Evolutionary conservation across 306 rosid species (phyloP).

Genomic region (Fragaria iinumae): DNA sequence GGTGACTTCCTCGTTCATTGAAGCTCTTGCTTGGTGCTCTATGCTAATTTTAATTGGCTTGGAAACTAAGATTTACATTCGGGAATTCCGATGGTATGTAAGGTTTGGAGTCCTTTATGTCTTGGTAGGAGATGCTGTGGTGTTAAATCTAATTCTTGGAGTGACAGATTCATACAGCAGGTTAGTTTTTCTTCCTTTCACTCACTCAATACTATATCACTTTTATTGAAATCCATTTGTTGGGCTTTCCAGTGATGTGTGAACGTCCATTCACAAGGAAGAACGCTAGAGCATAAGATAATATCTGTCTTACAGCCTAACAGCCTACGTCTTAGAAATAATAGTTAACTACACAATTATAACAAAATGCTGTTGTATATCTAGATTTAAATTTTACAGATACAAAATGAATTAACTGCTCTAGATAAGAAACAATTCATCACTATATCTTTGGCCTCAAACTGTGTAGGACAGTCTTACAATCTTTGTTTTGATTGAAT

Average conservation of each 20-base stretch:
- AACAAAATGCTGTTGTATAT: not conserved
- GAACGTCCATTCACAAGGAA: not conserved
- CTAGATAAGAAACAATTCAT: no score
- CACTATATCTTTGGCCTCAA: not conserved
- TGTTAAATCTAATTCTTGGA: conserved; percentile 60
- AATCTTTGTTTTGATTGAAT: conserved; percentile 18
- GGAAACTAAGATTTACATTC: conserved; percentile 65
- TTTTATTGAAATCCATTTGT: not conserved
- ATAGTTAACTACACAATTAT: not conserved
- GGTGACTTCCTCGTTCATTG: conserved; percentile 45
- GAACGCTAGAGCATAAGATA: not conserved
- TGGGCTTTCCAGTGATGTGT: not conserved
- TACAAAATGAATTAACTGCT: no score
- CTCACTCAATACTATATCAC: conserved; percentile 2
- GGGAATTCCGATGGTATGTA: conserved; percentile 74
- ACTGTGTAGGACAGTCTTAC: not conserved
- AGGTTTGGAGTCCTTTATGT: conserved; percentile 79
- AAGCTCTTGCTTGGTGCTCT: conserved; percentile 66
- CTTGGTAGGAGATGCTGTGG: conserved; percentile 68
- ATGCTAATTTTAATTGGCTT: conserved; percentile 54
- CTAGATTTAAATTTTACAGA: not conserved
- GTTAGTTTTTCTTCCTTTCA: conserved; percentile 37
- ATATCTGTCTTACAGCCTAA: not conserved
- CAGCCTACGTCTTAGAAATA: not conserved
- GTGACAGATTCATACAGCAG: conserved; percentile 51